These are phyloP conservation scores for Fragaria vesca DNA, from an alignment of 306 rosid genomes.

Conservation along the genomic window DNA sequence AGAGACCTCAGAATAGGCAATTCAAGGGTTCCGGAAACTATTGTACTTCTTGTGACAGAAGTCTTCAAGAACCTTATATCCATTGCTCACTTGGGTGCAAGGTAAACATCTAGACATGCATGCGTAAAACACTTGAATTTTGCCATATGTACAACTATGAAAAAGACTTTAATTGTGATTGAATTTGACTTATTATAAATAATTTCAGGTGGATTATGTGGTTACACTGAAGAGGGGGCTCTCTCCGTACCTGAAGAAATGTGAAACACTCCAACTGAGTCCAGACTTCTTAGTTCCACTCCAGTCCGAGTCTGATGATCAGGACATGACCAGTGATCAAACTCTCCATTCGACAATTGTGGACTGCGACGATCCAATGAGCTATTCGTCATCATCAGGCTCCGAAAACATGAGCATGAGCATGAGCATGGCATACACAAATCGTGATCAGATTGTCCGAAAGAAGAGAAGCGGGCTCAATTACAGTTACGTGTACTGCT, in stretches of 20 bases:
- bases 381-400: conserved; percentile 58
- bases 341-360: conserved; percentile 68
- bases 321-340: conserved; percentile 55
- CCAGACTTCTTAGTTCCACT: conserved; percentile 81
- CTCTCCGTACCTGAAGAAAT: conserved; percentile 60
- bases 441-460: conserved; percentile 44
- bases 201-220: conserved; percentile 74
- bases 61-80: conserved; percentile 89
- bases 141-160: neutral
- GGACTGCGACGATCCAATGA: conserved; percentile 73
- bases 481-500: conserved; percentile 37
- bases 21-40: conserved; percentile 94
- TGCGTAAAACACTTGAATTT: neutral
- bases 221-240: conserved; percentile 69
- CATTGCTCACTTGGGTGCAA: conserved; percentile 97
- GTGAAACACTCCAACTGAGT: conserved; percentile 65
- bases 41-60: conserved; percentile 93
- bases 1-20: conserved; percentile 94
- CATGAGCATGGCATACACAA: conserved; percentile 41
- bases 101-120: conserved; percentile 39
- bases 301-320: conserved; percentile 51
- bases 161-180: neutral
- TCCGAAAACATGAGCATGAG: conserved; percentile 60
- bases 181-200: neutral
- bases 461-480: conserved; percentile 82